Conservation (phyloP, 768 basidiomycete genomes). For the Mrakia blollopis region DNA sequence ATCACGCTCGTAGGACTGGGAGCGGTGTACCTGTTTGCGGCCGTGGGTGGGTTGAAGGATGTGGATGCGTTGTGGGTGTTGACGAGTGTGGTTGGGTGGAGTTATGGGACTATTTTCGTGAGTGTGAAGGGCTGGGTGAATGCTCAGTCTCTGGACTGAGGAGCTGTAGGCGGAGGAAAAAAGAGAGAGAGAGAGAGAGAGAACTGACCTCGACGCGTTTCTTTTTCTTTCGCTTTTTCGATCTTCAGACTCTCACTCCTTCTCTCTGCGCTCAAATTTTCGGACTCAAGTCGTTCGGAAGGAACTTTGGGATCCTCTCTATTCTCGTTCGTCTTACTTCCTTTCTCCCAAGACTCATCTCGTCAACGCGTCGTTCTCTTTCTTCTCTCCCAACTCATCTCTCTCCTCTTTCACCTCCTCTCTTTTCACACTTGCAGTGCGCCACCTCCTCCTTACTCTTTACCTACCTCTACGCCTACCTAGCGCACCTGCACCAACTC, state of each 20-base stretch:
- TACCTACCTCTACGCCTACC: constrained; percentile 29
- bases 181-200: background rate
- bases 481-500: constrained; percentile 13
- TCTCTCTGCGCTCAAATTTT: constrained; percentile 11
- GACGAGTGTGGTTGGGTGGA: constrained; percentile 24
- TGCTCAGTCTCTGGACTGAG: no score
- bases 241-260: constrained; percentile 11
- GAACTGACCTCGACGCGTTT: background rate
- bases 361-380: background rate
- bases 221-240: background rate
- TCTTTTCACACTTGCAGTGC: background rate
- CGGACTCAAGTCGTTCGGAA: constrained; percentile 18
- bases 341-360: background rate
- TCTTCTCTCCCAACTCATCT: background rate
- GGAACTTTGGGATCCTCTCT: constrained; percentile 26
- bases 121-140: no score
- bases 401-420: background rate
- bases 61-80: constrained; percentile 9
- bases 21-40: constrained; percentile 10
- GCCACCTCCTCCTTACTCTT: constrained; percentile 28
- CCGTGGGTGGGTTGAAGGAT: constrained; percentile 7
- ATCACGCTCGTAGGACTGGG: background rate
- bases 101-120: constrained; percentile 22
- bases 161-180: no score
- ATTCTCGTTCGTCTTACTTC: background rate